Evolutionary conservation across 1,284 basidiomycete species (phyloP).

Genomic region (Trametes pubescens): DNA sequence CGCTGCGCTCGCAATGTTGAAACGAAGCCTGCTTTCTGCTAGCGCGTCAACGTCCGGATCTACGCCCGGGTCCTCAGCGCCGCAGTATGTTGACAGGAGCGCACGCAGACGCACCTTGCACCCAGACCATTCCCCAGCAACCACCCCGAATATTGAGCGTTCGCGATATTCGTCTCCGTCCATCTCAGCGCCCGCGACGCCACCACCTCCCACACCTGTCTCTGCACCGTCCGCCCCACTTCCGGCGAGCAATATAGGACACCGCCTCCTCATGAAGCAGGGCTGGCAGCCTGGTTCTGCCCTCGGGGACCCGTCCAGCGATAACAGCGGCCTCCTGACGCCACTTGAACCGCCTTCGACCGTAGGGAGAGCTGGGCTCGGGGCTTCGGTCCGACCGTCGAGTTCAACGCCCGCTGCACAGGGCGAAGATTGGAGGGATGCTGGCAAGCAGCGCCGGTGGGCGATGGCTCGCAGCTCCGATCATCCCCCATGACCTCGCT

Average conservation of each 20-base stretch:
- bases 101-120: conserved; percentile 69
- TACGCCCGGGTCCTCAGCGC: conserved; percentile 11
- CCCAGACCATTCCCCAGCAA: conserved; percentile 42
- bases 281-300: conserved; percentile 76
- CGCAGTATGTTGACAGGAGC: conserved; percentile 70
- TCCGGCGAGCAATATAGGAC: conserved; percentile 68
- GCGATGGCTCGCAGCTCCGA: conserved; percentile 22
- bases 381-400: conserved; percentile 42
- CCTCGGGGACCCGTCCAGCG: conserved; percentile 53
- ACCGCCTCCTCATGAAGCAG: conserved; percentile 71
- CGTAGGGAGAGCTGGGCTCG: conserved; percentile 61
- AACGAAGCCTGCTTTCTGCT: conserved; percentile 62
- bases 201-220: conserved; percentile 29
- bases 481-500: conserved; percentile 4
- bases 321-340: conserved; percentile 53
- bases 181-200: conserved; percentile 17
- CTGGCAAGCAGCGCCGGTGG: conserved; percentile 43
- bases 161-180: conserved; percentile 48
- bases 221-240: conserved; percentile 56
- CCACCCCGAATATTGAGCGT: conserved; percentile 40
- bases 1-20: conserved; percentile 68
- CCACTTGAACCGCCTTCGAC: conserved; percentile 59
- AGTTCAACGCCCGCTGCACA: background rate
- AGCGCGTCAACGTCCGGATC: conserved; percentile 42
- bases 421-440: conserved; percentile 40